Evolutionary conservation across 164 flowering plant genomes (phyloP).

Genomic region (Stephania cephalantha): DNA sequence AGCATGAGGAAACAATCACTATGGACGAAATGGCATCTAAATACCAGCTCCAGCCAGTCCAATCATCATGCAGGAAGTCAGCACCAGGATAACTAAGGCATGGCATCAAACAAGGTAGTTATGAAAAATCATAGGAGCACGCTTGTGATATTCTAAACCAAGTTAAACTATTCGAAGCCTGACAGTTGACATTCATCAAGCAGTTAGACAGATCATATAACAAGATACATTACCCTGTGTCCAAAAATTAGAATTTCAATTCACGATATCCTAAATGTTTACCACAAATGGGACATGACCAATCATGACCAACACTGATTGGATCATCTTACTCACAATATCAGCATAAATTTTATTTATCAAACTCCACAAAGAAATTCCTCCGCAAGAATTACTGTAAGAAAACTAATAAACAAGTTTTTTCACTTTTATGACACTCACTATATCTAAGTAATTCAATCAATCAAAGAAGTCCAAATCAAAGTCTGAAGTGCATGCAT

Average conservation of each 20-base stretch:
- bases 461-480: not conserved
- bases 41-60: not conserved
- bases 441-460: not conserved
- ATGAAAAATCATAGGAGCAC: not conserved
- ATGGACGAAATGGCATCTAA: too few species aligned
- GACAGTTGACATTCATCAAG: not conserved
- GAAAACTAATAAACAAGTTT: not conserved
- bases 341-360: not conserved
- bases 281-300: not conserved
- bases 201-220: not conserved
- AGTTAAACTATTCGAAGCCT: not conserved
- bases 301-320: not conserved
- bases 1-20: constrained; percentile 6
- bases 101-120: not conserved
- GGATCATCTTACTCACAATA: not conserved
- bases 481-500: constrained; percentile 2
- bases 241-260: not conserved
- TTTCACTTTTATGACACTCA: not conserved
- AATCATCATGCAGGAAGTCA: not conserved
- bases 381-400: not conserved
- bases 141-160: not conserved
- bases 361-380: not conserved
- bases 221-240: not conserved
- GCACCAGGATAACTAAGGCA: not conserved
- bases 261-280: not conserved